Base-by-base conservation (phyloP, 306 rosid genomes). In the Prinsepia uniflora region DNA sequence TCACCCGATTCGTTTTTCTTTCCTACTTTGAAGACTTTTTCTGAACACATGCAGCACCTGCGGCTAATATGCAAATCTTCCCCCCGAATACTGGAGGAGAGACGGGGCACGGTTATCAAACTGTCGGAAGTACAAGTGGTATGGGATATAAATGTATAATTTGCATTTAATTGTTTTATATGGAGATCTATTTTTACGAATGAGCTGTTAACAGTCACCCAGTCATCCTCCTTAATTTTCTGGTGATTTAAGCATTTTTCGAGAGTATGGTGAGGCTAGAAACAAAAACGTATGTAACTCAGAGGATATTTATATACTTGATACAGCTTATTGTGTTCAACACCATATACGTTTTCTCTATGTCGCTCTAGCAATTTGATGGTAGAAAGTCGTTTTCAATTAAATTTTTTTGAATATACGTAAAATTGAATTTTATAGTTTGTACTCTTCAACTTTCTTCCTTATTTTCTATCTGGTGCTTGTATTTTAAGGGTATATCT, bases 41-140 rank as follows among this genome's bases (percentile, higher is more conserved):
- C 12, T 70, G 73, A 44, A 48, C 34, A 74, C 52, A 48, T 70
- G 83, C 78, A 91, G 99, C 47, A 34, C 87, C 90, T 56, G 86
- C 71, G 68, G 91, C 96, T 50, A 91, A 77, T 60, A 43, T 91
- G 96, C 96, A 94, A 84, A 89, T 78, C 70, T 94, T 89, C 68
- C 97, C 93, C 72, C 96, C 97, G 45, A 85, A 49, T 60, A 81
- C 78, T 72, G 93, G 87, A 72, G 92, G 85, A 49, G 86, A 59
- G 65, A 80, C 79, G 70, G 90, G 91, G 67, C 78, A 73, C 3
- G 91, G 96, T 54, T 87, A 95, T 82, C 97, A 87, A 85, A 82
- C 96, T 56, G 76, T 86, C 73, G 90, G 75, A 79, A 76, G 72
- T 79, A 82, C 97, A 72, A 60, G 83, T 70, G 99, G 97, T 86